Conservation (phyloP, 2,329 filamentous ascomycete genomes). For the Pseudogymnoascus sp. region DNA sequence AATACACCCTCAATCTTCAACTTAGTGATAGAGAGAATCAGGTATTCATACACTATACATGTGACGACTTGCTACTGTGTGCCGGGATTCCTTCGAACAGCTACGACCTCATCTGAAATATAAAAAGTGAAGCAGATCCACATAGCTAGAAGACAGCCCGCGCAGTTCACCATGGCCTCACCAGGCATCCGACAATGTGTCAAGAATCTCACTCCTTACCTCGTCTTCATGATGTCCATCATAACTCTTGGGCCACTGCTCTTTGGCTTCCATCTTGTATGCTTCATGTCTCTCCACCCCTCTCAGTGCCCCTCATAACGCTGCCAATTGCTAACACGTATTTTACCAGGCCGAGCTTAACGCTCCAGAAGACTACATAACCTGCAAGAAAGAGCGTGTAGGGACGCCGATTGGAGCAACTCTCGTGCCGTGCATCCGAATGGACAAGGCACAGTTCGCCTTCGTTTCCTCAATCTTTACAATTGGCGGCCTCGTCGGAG, state of each 20-base stretch:
- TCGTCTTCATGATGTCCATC: constrained; percentile 67
- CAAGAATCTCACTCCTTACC: constrained; percentile 58
- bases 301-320: constrained; percentile 1
- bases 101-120: background rate
- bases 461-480: constrained; percentile 88
- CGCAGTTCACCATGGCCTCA: constrained; percentile 23
- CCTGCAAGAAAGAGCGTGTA: constrained; percentile 62
- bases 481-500: constrained; percentile 77
- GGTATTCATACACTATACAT: background rate
- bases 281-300: constrained; percentile 19
- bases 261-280: constrained; percentile 88
- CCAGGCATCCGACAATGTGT: constrained; percentile 27
- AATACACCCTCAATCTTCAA: background rate
- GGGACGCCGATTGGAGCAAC: constrained; percentile 21
- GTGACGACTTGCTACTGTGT: constrained; percentile 1
- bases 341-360: constrained; percentile 75
- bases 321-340: constrained; percentile 1
- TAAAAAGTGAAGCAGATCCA: constrained; percentile 1
- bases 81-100: background rate
- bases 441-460: constrained; percentile 75
- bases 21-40: background rate
- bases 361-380: constrained; percentile 87
- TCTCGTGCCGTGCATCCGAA: constrained; percentile 66
- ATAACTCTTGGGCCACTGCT: constrained; percentile 83
- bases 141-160: background rate